These are phyloP conservation scores for Sordaria brevicollis DNA, from an alignment of 495 filamentous ascomycete genomes.

Conservation along the genomic window DNA sequence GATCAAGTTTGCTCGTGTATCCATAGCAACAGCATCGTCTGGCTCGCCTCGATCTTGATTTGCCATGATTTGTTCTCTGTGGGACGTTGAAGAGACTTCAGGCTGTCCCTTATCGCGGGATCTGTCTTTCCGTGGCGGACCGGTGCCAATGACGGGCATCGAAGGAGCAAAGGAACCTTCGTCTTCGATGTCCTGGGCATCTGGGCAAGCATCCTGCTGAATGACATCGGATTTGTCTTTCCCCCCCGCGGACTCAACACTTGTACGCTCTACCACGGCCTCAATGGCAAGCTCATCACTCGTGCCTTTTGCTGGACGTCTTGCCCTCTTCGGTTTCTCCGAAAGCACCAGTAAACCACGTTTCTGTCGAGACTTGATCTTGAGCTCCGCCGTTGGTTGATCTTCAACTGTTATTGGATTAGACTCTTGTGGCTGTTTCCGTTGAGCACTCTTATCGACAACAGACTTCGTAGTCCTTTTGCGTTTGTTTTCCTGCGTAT, in stretches of 20 bases:
- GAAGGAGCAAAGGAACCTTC: not conserved
- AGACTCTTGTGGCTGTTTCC: not conserved
- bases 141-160: not conserved
- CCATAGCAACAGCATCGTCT: not conserved
- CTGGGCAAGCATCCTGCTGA: not conserved
- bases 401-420: not conserved
- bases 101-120: not conserved
- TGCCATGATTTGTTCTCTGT: not conserved
- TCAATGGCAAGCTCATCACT: not conserved
- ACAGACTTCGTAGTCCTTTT: not conserved
- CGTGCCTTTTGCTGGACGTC: not conserved
- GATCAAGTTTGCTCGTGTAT: not conserved
- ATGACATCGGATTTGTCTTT: not conserved
- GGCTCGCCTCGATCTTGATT: not conserved
- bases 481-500: not conserved
- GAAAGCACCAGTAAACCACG: slow-evolving; percentile 29
- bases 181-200: not conserved
- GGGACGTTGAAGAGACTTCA: not conserved
- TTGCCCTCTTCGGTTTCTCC: slow-evolving; percentile 12
- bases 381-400: slow-evolving; percentile 28
- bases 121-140: not conserved
- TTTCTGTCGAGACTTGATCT: slow-evolving; percentile 31
- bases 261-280: not conserved
- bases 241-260: not conserved
- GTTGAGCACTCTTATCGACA: not conserved